These are phyloP conservation scores for Diplodia intermedia DNA, from an alignment of 2,329 filamentous ascomycete genomes.

Conservation along the genomic window DNA sequence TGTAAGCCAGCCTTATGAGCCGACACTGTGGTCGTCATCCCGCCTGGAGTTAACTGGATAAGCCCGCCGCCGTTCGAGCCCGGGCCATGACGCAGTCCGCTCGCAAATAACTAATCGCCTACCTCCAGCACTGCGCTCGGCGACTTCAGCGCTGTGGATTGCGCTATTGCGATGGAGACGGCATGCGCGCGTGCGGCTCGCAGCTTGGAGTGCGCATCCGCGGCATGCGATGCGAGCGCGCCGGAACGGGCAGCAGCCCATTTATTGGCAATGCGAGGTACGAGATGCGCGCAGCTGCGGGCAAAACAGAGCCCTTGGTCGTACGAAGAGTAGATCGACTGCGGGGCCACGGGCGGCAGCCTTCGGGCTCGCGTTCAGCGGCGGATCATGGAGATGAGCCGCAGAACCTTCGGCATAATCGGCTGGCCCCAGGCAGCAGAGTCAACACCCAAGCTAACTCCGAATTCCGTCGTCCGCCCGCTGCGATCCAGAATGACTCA, in stretches of 20 bases:
- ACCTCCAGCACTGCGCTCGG: neutral
- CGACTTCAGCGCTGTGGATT: no score
- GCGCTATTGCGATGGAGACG: neutral
- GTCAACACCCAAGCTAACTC: conserved; percentile 2
- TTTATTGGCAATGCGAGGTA: conserved; percentile 30
- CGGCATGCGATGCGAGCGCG: conserved; percentile 2
- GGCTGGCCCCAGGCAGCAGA: conserved; percentile 17
- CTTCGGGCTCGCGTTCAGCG: conserved; percentile 21
- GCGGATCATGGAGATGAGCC: neutral
- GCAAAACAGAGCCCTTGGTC: conserved; percentile 16
- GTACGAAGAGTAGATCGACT: conserved; percentile 23
- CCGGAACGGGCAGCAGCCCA: conserved; percentile 3
- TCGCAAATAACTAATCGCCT: conserved; percentile 23
- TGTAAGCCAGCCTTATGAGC: conserved; percentile 32
- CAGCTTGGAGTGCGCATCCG: neutral
- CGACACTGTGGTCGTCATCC: conserved; percentile 23
- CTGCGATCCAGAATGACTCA: conserved; percentile 5
- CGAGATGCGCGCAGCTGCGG: conserved; percentile 16
- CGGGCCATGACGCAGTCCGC: conserved; percentile 5
- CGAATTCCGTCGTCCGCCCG: conserved; percentile 18
- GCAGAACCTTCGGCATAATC: neutral
- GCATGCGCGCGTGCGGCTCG: conserved; percentile 2
- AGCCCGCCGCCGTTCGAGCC: conserved; percentile 21
- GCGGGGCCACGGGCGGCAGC: conserved; percentile 16
- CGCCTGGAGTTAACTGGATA: conserved; percentile 18